These are phyloP conservation scores for Collybia mongolica DNA, from an alignment of 768 basidiomycete species.

Conservation along the genomic window DNA sequence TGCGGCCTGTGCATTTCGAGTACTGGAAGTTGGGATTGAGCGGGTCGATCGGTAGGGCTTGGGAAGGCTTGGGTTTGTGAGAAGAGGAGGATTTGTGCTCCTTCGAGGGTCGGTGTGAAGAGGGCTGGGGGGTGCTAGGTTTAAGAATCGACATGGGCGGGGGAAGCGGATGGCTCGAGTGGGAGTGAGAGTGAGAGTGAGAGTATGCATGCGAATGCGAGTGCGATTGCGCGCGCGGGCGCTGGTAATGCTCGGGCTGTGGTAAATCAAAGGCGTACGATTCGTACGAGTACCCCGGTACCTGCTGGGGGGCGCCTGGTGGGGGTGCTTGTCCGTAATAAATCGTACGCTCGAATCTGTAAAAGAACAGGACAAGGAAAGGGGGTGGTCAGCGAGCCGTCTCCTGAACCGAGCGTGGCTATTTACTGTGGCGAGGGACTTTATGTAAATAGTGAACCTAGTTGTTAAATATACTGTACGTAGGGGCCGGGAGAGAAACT, in stretches of 20 bases:
- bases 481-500: not conserved
- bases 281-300: too few species aligned
- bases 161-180: slow-evolving; percentile 19
- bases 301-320: not conserved
- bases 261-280: slow-evolving; percentile 1
- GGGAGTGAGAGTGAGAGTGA: slow-evolving; percentile 5
- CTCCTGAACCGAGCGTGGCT: not conserved
- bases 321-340: slow-evolving; percentile 14
- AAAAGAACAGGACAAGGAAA: not conserved
- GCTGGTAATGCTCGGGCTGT: slow-evolving; percentile 9
- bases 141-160: not conserved
- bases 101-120: slow-evolving; percentile 2
- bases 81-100: not conserved
- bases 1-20: slow-evolving; percentile 74
- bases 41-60: not conserved
- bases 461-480: not conserved
- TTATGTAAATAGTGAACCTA: not conserved
- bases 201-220: slow-evolving; percentile 11
- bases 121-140: not conserved
- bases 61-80: slow-evolving; percentile 1
- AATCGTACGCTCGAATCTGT: slow-evolving; percentile 14
- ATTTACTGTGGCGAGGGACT: slow-evolving; percentile 16
- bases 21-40: slow-evolving; percentile 48
- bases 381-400: not conserved
- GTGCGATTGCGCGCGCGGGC: slow-evolving; percentile 1